These are phyloP conservation scores for Hymenoscyphus occultus DNA, from an alignment of 2,329 filamentous ascomycete species.

Conservation along the genomic window DNA sequence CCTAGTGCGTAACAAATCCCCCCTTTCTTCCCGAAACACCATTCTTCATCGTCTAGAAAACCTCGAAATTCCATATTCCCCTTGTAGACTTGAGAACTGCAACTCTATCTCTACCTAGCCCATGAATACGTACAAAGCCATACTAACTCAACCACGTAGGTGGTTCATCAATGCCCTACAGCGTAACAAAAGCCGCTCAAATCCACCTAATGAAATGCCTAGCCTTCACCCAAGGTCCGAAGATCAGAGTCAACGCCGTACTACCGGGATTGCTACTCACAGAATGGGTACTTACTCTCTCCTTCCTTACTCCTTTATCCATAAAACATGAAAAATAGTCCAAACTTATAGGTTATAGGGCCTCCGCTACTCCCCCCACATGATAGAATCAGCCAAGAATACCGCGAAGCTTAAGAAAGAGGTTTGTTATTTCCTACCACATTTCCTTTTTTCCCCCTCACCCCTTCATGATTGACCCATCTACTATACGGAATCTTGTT, in stretches of 20 bases:
- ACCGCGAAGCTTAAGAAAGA: constrained; percentile 53
- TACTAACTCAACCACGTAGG: constrained; percentile 26
- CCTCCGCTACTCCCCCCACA: not conserved
- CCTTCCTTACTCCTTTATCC: not conserved
- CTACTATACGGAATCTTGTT: too few species aligned
- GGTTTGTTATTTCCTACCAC: constrained; percentile 37
- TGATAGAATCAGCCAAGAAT: constrained; percentile 28
- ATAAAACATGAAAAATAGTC: not conserved
- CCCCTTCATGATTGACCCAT: too few species aligned
- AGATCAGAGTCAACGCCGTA: constrained; percentile 58
- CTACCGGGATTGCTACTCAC: constrained; percentile 53
- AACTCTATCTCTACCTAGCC: too few species aligned
- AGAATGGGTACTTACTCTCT: constrained; percentile 31
- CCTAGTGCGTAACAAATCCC: constrained; percentile 52
- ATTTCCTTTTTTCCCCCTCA: too few species aligned
- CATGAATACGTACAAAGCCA: too few species aligned
- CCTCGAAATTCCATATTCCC: not conserved
- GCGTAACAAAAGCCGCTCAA: constrained; percentile 73
- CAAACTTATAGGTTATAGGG: not conserved
- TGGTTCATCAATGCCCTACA: constrained; percentile 49
- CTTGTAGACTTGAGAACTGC: too few species aligned
- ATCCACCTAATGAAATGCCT: constrained; percentile 57
- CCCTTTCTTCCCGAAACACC: constrained; percentile 48
- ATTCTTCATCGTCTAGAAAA: not conserved
- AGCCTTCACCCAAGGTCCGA: constrained; percentile 51